Percentiles rank a stretch among this genome's conserved stretches.
Conservation (phyloP, 2,329 filamentous ascomycete genomes). For the Alternaria metachromatica region DNA sequence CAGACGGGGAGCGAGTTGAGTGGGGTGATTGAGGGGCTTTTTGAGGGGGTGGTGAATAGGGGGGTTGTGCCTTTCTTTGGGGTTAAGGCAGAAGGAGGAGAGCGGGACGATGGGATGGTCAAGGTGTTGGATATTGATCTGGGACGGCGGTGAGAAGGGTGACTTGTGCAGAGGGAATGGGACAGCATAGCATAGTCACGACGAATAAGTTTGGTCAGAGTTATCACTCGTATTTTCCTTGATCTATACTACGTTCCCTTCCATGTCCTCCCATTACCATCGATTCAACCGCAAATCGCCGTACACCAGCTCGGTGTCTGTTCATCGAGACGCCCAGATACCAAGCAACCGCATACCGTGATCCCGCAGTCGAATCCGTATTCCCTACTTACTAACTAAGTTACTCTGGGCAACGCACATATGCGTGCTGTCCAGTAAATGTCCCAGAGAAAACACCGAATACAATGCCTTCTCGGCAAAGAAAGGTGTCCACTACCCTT, state of each 20-base stretch:
- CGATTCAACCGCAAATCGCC: not conserved
- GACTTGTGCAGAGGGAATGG: too few species aligned
- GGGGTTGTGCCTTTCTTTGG: slow-evolving; percentile 74
- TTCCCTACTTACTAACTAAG: not conserved
- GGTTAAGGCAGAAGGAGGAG: slow-evolving; percentile 13
- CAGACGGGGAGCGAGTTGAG: slow-evolving; percentile 83
- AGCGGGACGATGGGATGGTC: slow-evolving; percentile 41
- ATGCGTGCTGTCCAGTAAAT: not conserved
- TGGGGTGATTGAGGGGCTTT: slow-evolving; percentile 75
- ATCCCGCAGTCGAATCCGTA: not conserved
- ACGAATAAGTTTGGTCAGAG: not conserved
- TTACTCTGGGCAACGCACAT: not conserved
- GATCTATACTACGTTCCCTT: not conserved
- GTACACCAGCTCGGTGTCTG: not conserved
- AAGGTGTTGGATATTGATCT: slow-evolving; percentile 56
- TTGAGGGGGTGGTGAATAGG: slow-evolving; percentile 73
- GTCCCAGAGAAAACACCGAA: not conserved
- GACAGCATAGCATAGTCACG: not conserved
- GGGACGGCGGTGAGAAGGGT: slow-evolving; percentile 40
- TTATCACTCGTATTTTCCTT: slow-evolving; percentile 1
- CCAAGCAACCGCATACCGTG: not conserved
- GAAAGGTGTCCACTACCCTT: not conserved
- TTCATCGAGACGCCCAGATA: not conserved
- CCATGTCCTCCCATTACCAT: not conserved
- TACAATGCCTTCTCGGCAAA: not conserved